phyloP scores from a whole-genome alignment of 1,139 yeast species.

The Geotrichum klebahnii region DNA sequence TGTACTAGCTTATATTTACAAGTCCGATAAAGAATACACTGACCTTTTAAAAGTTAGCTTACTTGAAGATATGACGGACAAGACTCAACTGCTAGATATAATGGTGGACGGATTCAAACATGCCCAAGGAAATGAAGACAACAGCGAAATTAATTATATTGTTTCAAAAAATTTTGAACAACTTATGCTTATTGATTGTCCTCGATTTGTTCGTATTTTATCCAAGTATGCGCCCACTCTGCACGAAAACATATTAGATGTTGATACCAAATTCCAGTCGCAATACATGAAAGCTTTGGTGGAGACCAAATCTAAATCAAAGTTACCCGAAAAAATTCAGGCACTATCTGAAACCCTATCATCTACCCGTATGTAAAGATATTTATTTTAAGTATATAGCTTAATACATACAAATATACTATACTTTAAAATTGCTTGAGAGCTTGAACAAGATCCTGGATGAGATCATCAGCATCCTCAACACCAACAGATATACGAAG shows the following conservation, averaged over 20 bases:
- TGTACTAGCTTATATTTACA: slow-evolving; percentile 57
- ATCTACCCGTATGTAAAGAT: no score
- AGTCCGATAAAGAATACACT: slow-evolving; percentile 50
- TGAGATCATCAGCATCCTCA: slow-evolving; percentile 69
- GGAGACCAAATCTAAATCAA: slow-evolving; percentile 5
- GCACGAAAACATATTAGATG: slow-evolving; percentile 29
- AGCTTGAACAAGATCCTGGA: slow-evolving; percentile 56
- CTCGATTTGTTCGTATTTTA: slow-evolving; percentile 26
- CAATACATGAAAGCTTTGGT: slow-evolving; percentile 28
- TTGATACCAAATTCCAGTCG: slow-evolving; percentile 25
- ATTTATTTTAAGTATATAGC: no score
- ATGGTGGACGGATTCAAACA: slow-evolving; percentile 31
- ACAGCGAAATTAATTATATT: slow-evolving; percentile 24
- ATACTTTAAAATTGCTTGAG: slow-evolving; percentile 32
- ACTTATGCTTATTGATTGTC: slow-evolving; percentile 25
- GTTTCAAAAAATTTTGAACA: slow-evolving; percentile 26
- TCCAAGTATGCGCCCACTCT: slow-evolving; percentile 27
- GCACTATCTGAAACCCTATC: not conserved
- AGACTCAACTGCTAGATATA: slow-evolving; percentile 29
- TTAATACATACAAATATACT: no score
- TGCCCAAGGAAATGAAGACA: slow-evolving; percentile 23
- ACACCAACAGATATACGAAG: slow-evolving; percentile 76
- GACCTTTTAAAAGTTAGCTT: slow-evolving; percentile 49
- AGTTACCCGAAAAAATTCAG: not conserved
- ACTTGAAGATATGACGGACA: slow-evolving; percentile 10